These are phyloP conservation scores for Globomyces pollinis-pini DNA, from an alignment of 192 early-diverging fungal genomes.

Conservation along the genomic window DNA sequence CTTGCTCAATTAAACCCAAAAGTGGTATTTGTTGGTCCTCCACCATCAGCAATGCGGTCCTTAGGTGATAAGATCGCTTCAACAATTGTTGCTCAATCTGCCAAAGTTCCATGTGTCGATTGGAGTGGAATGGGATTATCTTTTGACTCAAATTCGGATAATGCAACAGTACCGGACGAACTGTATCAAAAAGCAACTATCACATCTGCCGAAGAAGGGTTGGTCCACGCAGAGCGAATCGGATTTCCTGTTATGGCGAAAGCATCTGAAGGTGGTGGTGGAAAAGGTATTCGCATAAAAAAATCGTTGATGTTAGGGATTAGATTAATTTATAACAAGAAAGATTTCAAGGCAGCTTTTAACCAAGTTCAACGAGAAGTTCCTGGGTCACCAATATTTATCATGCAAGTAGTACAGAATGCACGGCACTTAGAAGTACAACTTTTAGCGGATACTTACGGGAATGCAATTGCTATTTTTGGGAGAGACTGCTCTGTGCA, in stretches of 20 bases:
- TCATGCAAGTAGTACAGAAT: constrained; percentile 95
- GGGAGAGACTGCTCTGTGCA: constrained; percentile 98
- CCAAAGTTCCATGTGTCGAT: constrained; percentile 90
- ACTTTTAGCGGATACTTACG: constrained; percentile 90
- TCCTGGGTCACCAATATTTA: constrained; percentile 94
- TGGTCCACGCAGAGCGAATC: constrained; percentile 76
- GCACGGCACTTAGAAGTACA: constrained; percentile 96
- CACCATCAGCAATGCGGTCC: constrained; percentile 94
- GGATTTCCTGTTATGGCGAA: constrained; percentile 99
- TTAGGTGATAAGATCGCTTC: constrained; percentile 99
- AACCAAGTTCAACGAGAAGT: constrained; percentile 89
- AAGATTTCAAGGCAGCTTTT: constrained; percentile 69
- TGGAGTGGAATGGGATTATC: constrained; percentile 86
- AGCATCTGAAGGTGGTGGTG: constrained; percentile 97
- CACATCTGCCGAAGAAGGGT: constrained; percentile 75
- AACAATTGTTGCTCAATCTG: constrained; percentile 96
- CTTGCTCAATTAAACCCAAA: constrained; percentile 67
- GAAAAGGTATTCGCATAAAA: constrained; percentile 66
- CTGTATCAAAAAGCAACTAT: constrained; percentile 79
- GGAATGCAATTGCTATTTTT: constrained; percentile 97
- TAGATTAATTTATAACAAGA: constrained; percentile 75
- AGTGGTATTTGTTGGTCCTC: constrained; percentile 96
- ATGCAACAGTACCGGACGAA: constrained; percentile 61
- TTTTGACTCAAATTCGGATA: constrained; percentile 56
- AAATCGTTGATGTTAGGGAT: too few species aligned